A percentile compares a stretch with the other conserved stretches of the same genome.
Evolutionary conservation across 352 stramenopile genomes (phyloP).

Genomic region (Phytophthora syringae): DNA sequence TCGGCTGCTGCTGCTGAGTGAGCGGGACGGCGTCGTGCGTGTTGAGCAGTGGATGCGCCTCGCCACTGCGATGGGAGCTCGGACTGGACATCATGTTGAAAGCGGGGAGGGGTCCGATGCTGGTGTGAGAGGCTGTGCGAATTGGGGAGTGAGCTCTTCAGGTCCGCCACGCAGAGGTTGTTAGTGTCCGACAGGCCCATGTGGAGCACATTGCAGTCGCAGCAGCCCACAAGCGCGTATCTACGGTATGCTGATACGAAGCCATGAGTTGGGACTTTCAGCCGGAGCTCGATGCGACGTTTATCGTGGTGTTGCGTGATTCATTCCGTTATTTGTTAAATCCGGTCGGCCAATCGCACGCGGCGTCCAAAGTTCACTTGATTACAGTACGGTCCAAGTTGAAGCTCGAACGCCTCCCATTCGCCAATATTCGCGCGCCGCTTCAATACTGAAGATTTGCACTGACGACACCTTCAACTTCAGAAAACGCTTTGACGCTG

Average conservation of each 20-base stretch:
- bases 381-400: neutral
- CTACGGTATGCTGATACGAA: constrained; percentile 31
- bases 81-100: constrained; percentile 26
- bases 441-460: constrained; percentile 37
- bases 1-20: constrained; percentile 3
- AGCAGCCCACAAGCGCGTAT: constrained; percentile 32
- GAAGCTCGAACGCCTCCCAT: neutral
- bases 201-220: constrained; percentile 9
- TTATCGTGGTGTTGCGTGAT: constrained; percentile 27
- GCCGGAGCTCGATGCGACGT: constrained; percentile 29
- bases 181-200: constrained; percentile 9
- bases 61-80: constrained; percentile 17
- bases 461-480: constrained; percentile 32
- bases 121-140: constrained; percentile 10
- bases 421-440: constrained; percentile 9
- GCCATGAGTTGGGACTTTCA: constrained; percentile 12
- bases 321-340: too few species aligned
- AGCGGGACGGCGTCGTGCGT: constrained; percentile 16
- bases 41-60: constrained; percentile 33
- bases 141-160: constrained; percentile 21
- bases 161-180: neutral
- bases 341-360: neutral
- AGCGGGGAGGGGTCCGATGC: too few species aligned
- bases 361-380: neutral
- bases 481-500: constrained; percentile 14